Base-by-base conservation (phyloP, 345 rosid genomes). In the Jatropha curcas region DNA sequence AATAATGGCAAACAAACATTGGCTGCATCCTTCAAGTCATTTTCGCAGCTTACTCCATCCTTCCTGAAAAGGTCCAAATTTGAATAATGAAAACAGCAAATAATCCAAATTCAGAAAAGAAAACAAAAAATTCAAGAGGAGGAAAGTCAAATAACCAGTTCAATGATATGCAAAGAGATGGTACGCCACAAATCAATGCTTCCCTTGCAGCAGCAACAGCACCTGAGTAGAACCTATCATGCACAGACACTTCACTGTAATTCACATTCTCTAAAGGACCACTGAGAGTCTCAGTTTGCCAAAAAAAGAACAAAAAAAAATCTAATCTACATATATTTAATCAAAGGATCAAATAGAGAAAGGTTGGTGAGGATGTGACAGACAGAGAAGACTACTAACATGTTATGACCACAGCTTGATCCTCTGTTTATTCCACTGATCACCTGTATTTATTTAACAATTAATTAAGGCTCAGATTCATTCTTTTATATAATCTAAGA, bases 401-500 rank as follows among this genome's bases (percentile, higher is more conserved):
- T 73, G 71, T 73, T 57, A 25, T 73, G 71, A 43, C 71, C 71
- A 30, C 71, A 73, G 22, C 65, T 73, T 37, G 71, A 73, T 65
- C 71, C 76, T 55, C 56, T 55, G 71, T 65, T 73, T 63, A 65
- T 73, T 73, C 76, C 71, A 65, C 71, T 73, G 4, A 73, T 73
- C 11, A 65, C 76, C 76, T 73, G 57, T 7, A 64, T 35, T 10
- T 41, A 41, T 41, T 41, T 41, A 41, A 41, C 3, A 13, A 14
- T 34, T 65, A 65, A 73, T 0, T 25, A 13, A 41, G 31, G 34
- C 37, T 28, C 17, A 50, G 22, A 65, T 30, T 41, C 30, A 25
- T 58, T 30, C 17, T 27, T 69, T 24, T 1, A 57, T 55, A n/a
- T 55, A 13, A 37, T 24, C 52, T 69, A 14, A 25, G n/a, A 39